These are phyloP conservation scores for Thraustochytrium striatum DNA, from an alignment of 352 stramenopile genomes.

Conservation along the genomic window DNA sequence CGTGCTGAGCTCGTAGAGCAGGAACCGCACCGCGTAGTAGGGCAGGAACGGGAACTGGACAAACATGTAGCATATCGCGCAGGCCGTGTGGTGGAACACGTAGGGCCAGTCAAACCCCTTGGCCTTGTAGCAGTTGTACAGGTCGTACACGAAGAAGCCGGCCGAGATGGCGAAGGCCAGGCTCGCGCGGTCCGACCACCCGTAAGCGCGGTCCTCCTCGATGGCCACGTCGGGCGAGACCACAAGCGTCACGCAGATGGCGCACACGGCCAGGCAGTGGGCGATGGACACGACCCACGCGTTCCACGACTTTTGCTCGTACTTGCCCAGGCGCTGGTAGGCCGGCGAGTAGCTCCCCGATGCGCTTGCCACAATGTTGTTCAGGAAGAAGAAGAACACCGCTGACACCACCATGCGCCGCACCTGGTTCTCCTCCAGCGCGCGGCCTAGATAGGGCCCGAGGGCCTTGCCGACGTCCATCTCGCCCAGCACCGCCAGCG, in stretches of 20 bases:
- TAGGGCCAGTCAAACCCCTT: constrained; percentile 8
- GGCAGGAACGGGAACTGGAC: constrained; percentile 34
- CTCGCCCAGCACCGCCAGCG: neutral
- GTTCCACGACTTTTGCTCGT: constrained; percentile 1
- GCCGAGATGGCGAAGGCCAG: constrained; percentile 19
- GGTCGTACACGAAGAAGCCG: constrained; percentile 41
- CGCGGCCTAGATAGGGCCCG: neutral
- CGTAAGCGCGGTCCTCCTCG: constrained; percentile 4
- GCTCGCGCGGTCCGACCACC: constrained; percentile 9
- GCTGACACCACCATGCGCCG: neutral
- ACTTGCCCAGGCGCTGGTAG: neutral
- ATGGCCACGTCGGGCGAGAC: constrained; percentile 24
- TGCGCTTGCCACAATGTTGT: neutral
- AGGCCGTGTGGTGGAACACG: constrained; percentile 37
- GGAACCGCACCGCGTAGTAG: constrained; percentile 34
- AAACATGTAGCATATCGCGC: constrained; percentile 31
- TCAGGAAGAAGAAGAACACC: neutral
- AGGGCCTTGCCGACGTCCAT: neutral
- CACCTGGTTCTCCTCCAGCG: neutral
- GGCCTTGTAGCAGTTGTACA: constrained; percentile 19
- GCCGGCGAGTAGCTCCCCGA: neutral
- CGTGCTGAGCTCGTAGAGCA: constrained; percentile 43
- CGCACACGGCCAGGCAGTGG: constrained; percentile 3
- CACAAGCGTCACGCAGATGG: neutral
- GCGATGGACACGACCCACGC: constrained; percentile 7